phyloP scores from a whole-genome alignment of 805 yeast species.

The Saturnispora sanitii region DNA sequence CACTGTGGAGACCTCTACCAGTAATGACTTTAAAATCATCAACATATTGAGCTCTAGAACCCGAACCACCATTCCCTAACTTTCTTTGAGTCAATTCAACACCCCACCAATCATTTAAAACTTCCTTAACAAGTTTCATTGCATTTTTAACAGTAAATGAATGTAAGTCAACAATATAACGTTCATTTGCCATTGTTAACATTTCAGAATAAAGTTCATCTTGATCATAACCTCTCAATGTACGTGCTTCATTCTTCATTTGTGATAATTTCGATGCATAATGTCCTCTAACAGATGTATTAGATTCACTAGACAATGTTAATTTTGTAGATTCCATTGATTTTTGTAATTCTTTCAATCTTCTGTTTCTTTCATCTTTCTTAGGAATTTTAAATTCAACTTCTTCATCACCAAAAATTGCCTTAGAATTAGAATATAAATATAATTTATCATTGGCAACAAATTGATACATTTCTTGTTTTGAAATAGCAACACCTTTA shows the following conservation, averaged over 20 bases:
- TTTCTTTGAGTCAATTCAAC: conserved; percentile 39
- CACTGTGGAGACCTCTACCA: conserved; percentile 65
- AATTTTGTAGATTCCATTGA: not conserved
- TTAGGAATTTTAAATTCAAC: not conserved
- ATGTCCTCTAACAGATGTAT: conserved; percentile 1
- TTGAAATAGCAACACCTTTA: not conserved
- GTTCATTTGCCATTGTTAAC: conserved; percentile 10
- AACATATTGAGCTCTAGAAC: conserved; percentile 30
- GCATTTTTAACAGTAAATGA: conserved; percentile 42
- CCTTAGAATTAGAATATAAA: not conserved
- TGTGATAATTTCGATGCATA: not conserved
- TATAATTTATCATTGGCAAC: not conserved
- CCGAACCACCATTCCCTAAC: conserved; percentile 29
- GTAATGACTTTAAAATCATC: conserved; percentile 43
- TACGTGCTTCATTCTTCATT: conserved; percentile 6
- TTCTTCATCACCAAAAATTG: conserved; percentile 1
- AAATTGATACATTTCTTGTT: not conserved
- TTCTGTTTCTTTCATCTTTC: not conserved
- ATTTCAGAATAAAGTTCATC: conserved; percentile 5
- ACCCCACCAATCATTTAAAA: conserved; percentile 52
- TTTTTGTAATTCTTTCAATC: not conserved
- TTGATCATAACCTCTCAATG: conserved; percentile 9
- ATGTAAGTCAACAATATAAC: conserved; percentile 46
- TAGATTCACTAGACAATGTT: conserved; percentile 1
- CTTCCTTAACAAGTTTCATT: conserved; percentile 25